Percentiles rank a stretch among this genome's conserved stretches.
Evolutionary conservation across 495 filamentous ascomycete species (phyloP).

Genomic region (Aspergillus sparsus): DNA sequence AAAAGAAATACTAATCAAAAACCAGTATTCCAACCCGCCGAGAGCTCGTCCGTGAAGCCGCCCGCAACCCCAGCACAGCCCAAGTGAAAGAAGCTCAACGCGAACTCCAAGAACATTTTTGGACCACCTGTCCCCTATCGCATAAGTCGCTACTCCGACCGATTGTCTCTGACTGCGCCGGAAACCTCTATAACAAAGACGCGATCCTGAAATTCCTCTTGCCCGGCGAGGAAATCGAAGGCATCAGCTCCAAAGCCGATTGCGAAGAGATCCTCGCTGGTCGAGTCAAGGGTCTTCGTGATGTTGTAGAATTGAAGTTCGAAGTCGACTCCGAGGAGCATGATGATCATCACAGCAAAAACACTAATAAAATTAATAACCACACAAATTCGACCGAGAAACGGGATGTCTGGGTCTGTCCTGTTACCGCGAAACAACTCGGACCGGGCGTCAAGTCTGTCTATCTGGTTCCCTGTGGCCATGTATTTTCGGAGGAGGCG

Average conservation of each 20-base stretch:
- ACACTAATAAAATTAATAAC: neutral
- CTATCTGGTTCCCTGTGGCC: constrained; percentile 92
- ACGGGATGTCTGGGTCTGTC: constrained; percentile 73
- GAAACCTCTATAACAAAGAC: constrained; percentile 94
- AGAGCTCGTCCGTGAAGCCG: constrained; percentile 90
- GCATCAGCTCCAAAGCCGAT: constrained; percentile 55
- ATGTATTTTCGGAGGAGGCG: constrained; percentile 85
- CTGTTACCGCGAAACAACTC: constrained; percentile 82
- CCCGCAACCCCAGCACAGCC: constrained; percentile 75
- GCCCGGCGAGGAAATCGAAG: constrained; percentile 57
- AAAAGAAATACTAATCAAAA: neutral
- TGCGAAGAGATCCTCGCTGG: constrained; percentile 68
- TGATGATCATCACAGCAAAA: constrained; percentile 35
- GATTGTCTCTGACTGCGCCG: constrained; percentile 80
- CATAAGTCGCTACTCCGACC: constrained; percentile 69
- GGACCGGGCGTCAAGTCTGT: constrained; percentile 78
- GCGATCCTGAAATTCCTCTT: constrained; percentile 80
- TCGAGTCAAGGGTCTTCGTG: constrained; percentile 76
- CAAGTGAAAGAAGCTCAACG: constrained; percentile 86
- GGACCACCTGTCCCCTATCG: constrained; percentile 84
- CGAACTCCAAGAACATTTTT: constrained; percentile 80
- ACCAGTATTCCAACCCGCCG: constrained; percentile 85
- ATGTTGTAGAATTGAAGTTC: constrained; percentile 89
- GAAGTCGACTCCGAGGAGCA: constrained; percentile 51
- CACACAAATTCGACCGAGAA: constrained; percentile 33